Conservation (phyloP, 1,284 basidiomycete genomes). For the Ustilago lituana region DNA sequence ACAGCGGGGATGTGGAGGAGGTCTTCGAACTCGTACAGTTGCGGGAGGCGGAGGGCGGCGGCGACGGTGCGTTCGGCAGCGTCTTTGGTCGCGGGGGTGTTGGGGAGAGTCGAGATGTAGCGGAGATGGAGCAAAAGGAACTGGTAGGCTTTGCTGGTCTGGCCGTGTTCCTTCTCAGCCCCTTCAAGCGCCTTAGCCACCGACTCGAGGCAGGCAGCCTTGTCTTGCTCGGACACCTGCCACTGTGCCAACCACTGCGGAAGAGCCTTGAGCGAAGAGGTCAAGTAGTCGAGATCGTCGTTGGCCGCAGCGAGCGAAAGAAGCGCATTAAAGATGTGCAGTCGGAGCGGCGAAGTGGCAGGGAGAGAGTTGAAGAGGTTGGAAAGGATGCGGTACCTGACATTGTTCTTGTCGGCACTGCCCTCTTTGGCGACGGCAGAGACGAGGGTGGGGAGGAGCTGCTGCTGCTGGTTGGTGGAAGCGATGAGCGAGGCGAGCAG, state of each 20-base stretch:
- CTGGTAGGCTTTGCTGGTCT: conserved; percentile 55
- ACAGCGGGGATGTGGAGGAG: conserved; percentile 55
- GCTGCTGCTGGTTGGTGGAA: conserved; percentile 10
- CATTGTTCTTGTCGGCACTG: conserved; percentile 43
- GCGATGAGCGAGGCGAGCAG: conserved; percentile 56
- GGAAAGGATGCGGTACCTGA: conserved; percentile 56
- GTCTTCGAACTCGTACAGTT: conserved; percentile 64
- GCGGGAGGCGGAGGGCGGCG: conserved; percentile 57
- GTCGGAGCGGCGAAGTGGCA: conserved; percentile 49
- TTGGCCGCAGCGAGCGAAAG: conserved; percentile 56
- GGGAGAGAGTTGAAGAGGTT: conserved; percentile 65
- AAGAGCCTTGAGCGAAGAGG: conserved; percentile 48
- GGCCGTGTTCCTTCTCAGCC: conserved; percentile 51
- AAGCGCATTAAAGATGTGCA: conserved; percentile 53
- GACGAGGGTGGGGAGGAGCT: conserved; percentile 40
- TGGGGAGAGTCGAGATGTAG: conserved; percentile 56
- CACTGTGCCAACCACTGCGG: conserved; percentile 64
- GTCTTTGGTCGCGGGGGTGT: conserved; percentile 16
- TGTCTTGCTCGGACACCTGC: conserved; percentile 49
- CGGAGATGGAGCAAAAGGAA: conserved; percentile 60
- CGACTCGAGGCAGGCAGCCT: conserved; percentile 49
- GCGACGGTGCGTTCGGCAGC: conserved; percentile 58
- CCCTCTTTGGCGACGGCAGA: conserved; percentile 28
- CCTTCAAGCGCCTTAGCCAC: conserved; percentile 56
- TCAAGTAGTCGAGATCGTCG: conserved; percentile 63